Conservation (phyloP, 345 rosid genomes). For the Psidium friedrichsthalianum region DNA sequence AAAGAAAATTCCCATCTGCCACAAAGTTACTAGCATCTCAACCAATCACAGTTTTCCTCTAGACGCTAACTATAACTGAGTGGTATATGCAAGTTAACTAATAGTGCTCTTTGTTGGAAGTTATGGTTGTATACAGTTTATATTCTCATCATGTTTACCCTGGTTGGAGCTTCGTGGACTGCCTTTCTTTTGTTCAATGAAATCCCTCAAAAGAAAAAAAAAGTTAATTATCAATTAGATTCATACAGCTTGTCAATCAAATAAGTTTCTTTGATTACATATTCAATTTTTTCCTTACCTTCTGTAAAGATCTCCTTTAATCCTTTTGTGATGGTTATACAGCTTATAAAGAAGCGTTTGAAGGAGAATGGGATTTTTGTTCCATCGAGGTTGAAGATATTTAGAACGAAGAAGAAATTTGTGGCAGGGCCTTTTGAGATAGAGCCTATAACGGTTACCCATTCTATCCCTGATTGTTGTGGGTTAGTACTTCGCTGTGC, state of each 20-base stretch:
- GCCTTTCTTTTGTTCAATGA: background rate
- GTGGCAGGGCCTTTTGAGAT: conserved; percentile 95
- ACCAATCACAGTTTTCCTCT: background rate
- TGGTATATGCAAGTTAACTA: background rate
- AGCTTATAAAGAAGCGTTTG: conserved; percentile 91
- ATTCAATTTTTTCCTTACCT: background rate
- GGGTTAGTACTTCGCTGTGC: conserved; percentile 91
- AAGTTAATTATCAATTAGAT: background rate
- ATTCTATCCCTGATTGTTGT: conserved; percentile 98
- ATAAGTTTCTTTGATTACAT: background rate
- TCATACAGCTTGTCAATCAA: background rate
- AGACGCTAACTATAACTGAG: background rate
- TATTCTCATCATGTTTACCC: background rate
- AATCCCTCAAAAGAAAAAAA: background rate
- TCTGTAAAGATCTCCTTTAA: background rate
- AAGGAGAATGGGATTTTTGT: conserved; percentile 92
- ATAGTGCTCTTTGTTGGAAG: background rate
- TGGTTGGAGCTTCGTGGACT: background rate
- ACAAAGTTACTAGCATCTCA: background rate
- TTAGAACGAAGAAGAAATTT: conserved; percentile 58
- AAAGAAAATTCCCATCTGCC: background rate
- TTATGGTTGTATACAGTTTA: background rate
- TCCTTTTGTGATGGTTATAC: background rate
- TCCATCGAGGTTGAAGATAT: conserved; percentile 80
- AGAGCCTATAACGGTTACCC: conserved; percentile 93